Percentiles rank a stretch among this genome's conserved stretches.
Evolutionary conservation across 2,329 filamentous ascomycete species (phyloP).

Genomic region (Aspergillus tanneri): DNA sequence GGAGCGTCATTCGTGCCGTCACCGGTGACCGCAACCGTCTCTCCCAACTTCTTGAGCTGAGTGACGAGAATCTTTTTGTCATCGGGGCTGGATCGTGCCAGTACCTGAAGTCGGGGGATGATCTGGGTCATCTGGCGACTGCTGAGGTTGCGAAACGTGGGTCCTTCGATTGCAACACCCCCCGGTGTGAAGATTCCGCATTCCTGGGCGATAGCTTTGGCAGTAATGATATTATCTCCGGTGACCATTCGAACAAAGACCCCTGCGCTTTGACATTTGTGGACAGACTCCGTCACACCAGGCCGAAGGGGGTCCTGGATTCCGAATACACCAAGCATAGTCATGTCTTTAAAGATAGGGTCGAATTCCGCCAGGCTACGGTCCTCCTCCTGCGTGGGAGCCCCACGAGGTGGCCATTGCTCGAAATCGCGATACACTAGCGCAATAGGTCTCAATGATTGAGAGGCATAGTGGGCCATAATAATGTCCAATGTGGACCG

Average conservation of each 20-base stretch:
- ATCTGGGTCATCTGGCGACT: slow-evolving; percentile 64
- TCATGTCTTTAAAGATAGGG: slow-evolving; percentile 66
- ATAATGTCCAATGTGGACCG: slow-evolving; percentile 61
- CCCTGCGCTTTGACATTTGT: slow-evolving; percentile 70
- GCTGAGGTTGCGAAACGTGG: slow-evolving; percentile 71
- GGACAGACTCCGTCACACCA: slow-evolving; percentile 72
- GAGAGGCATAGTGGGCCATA: slow-evolving; percentile 74
- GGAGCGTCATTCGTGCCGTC: slow-evolving; percentile 83
- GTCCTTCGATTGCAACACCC: slow-evolving; percentile 74
- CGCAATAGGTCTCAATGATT: slow-evolving; percentile 80
- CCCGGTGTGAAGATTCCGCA: slow-evolving; percentile 70
- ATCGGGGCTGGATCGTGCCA: slow-evolving; percentile 72
- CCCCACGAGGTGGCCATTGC: slow-evolving; percentile 73
- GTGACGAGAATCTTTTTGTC: slow-evolving; percentile 74
- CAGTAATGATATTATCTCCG: slow-evolving; percentile 77
- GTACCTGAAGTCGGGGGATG: slow-evolving; percentile 67
- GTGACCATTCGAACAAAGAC: slow-evolving; percentile 84
- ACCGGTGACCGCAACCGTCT: slow-evolving; percentile 79
- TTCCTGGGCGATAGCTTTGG: slow-evolving; percentile 74
- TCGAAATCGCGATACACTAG: slow-evolving; percentile 82
- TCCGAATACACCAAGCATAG: slow-evolving; percentile 68
- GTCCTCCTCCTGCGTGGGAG: slow-evolving; percentile 57
- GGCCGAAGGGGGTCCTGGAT: slow-evolving; percentile 78
- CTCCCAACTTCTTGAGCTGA: slow-evolving; percentile 67
- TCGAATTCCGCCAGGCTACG: slow-evolving; percentile 64